Evolutionary conservation across 192 early-diverging fungal species (phyloP).

Genomic region (Podila verticillata): DNA sequence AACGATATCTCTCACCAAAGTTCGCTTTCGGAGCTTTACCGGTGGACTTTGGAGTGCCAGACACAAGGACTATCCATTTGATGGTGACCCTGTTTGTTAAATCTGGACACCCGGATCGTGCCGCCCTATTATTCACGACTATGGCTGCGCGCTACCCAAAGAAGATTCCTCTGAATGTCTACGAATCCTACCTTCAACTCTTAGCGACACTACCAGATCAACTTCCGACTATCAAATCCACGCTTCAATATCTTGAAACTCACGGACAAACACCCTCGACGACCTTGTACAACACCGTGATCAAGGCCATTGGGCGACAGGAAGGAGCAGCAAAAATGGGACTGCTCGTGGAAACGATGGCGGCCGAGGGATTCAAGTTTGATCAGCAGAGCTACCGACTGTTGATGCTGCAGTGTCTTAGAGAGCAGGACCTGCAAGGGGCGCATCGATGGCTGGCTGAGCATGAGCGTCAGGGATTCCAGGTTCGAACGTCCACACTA

Average conservation of each 20-base stretch:
- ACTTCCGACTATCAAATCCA: slow-evolving; percentile 3
- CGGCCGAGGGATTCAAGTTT: background rate
- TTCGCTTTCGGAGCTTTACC: slow-evolving; percentile 7
- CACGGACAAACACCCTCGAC: slow-evolving; percentile 24
- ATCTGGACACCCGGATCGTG: background rate
- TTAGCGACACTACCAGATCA: background rate
- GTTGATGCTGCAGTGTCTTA: slow-evolving; percentile 16
- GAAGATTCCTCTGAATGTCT: slow-evolving; percentile 21
- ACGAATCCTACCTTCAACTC: slow-evolving; percentile 1
- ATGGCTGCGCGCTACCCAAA: slow-evolving; percentile 15
- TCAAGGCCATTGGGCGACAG: slow-evolving; percentile 12
- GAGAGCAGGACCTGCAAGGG: background rate
- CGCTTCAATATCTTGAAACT: background rate
- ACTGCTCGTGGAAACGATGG: slow-evolving; percentile 9
- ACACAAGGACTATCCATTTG: slow-evolving; percentile 21
- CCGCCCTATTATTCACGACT: background rate
- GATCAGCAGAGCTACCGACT: slow-evolving; percentile 33
- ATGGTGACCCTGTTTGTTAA: slow-evolving; percentile 6
- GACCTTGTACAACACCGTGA: slow-evolving; percentile 19
- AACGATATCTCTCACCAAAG: slow-evolving; percentile 13
- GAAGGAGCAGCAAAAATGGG: slow-evolving; percentile 5
- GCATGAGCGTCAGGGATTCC: slow-evolving; percentile 23
- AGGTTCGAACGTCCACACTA: slow-evolving; percentile 17
- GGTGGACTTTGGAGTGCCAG: slow-evolving; percentile 2
- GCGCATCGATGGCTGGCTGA: slow-evolving; percentile 37